These are phyloP conservation scores for Coemansia sp. DNA, from an alignment of 192 early-diverging fungal species.

Conservation along the genomic window DNA sequence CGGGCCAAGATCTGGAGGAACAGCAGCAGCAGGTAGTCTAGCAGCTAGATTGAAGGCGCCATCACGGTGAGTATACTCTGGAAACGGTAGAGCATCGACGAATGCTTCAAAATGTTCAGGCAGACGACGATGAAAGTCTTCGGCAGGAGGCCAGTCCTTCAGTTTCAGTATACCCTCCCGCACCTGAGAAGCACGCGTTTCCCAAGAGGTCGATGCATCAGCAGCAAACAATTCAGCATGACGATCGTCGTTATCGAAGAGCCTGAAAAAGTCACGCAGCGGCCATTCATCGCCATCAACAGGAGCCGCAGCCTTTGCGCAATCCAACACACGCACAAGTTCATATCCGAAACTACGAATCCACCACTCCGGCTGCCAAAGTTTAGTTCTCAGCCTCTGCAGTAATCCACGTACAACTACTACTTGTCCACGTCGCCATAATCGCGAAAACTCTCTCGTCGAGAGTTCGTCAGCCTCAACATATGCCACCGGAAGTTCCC, in stretches of 20 bases:
- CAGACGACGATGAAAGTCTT: slow-evolving; percentile 56
- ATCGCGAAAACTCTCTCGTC: slow-evolving; percentile 32
- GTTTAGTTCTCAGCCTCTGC: slow-evolving; percentile 1
- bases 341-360: slow-evolving; percentile 42
- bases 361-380: slow-evolving; percentile 44
- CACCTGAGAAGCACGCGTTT: slow-evolving; percentile 14
- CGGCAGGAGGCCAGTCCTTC: slow-evolving; percentile 68
- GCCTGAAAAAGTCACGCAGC: slow-evolving; percentile 54
- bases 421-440: slow-evolving; percentile 28
- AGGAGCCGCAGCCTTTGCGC: slow-evolving; percentile 15
- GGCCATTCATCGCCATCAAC: slow-evolving; percentile 22
- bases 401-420: slow-evolving; percentile 40
- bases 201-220: slow-evolving; percentile 13
- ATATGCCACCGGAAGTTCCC: slow-evolving; percentile 34
- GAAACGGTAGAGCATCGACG: slow-evolving; percentile 58
- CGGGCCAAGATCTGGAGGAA: slow-evolving; percentile 71
- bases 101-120: slow-evolving; percentile 59
- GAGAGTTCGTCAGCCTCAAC: slow-evolving; percentile 24
- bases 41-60: slow-evolving; percentile 62
- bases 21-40: slow-evolving; percentile 53
- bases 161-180: slow-evolving; percentile 45
- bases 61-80: slow-evolving; percentile 55
- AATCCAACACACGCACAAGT: slow-evolving; percentile 56
- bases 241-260: slow-evolving; percentile 47
- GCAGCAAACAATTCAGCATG: slow-evolving; percentile 7